Evolutionary conservation across 2,329 filamentous ascomycete genomes (phyloP).

Genomic region (Ascochyta lentis): DNA sequence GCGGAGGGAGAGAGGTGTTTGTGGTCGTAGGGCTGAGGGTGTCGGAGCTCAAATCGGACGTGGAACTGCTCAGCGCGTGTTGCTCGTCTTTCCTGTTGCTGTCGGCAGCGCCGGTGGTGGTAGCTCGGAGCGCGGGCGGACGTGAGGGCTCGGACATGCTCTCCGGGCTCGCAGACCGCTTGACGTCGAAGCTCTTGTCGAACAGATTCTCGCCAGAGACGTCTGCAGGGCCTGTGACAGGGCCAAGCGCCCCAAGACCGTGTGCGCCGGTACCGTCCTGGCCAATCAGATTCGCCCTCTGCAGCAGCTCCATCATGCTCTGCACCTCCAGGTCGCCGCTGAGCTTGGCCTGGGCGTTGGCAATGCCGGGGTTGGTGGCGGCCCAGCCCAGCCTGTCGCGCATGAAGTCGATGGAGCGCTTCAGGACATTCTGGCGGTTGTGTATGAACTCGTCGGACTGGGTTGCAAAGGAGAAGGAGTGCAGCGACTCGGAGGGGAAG

Average conservation of each 20-base stretch:
- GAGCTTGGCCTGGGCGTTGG: conserved; percentile 81
- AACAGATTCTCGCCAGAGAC: conserved; percentile 80
- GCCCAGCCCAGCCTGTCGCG: conserved; percentile 87
- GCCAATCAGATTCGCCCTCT: conserved; percentile 79
- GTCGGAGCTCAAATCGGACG: conserved; percentile 33
- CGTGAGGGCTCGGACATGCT: conserved; percentile 39
- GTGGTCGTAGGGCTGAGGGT: conserved; percentile 26
- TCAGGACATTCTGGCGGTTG: conserved; percentile 89
- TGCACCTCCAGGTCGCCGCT: conserved; percentile 86
- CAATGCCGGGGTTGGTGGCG: conserved; percentile 75
- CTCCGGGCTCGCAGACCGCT: conserved; percentile 54
- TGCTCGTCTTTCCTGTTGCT: conserved; percentile 19
- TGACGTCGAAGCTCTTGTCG: conserved; percentile 76
- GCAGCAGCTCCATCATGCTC: conserved; percentile 86
- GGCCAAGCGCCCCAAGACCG: conserved; percentile 61
- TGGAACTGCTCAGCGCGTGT: conserved; percentile 22
- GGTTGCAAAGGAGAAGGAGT: conserved; percentile 97
- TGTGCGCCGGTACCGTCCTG: conserved; percentile 65
- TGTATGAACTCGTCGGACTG: conserved; percentile 92
- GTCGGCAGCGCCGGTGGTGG: conserved; percentile 15
- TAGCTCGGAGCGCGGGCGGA: conserved; percentile 25
- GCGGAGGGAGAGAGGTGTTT: conserved; percentile 29
- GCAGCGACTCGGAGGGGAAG: conserved; percentile 93
- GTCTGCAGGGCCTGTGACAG: conserved; percentile 80
- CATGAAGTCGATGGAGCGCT: conserved; percentile 96